Conservation (phyloP, 768 basidiomycete genomes). For the Macrolepiota dolichaula region DNA sequence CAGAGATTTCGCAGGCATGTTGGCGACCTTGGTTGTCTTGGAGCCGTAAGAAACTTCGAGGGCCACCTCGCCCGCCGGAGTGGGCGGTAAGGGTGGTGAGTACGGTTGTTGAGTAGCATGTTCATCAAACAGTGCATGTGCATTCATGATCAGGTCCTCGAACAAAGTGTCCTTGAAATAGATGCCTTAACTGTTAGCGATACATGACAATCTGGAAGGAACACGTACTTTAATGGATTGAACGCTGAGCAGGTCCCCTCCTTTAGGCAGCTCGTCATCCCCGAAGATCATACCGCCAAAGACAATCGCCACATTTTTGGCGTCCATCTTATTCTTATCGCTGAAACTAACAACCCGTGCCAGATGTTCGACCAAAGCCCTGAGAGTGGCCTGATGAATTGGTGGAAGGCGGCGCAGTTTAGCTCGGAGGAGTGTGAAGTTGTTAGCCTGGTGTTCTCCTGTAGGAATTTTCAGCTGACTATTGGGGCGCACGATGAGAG, state of each 20-base stretch:
- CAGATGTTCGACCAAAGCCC: conserved; percentile 79
- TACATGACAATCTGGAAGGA: neutral
- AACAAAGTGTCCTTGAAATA: conserved; percentile 50
- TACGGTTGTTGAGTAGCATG: conserved; percentile 24
- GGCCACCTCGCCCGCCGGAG: conserved; percentile 61
- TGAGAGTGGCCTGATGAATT: conserved; percentile 84
- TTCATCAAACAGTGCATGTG: conserved; percentile 68
- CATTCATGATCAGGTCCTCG: conserved; percentile 81
- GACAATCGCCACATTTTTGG: conserved; percentile 88
- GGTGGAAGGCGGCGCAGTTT: conserved; percentile 82
- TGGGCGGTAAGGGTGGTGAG: conserved; percentile 73
- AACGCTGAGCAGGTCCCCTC: conserved; percentile 72
- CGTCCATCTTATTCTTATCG: conserved; percentile 90
- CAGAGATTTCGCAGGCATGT: conserved; percentile 32
- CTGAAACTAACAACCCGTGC: conserved; percentile 61
- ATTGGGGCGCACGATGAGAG: neutral
- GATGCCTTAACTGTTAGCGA: neutral
- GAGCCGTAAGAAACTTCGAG: conserved; percentile 65
- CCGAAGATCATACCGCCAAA: conserved; percentile 89
- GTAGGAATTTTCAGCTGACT: conserved; percentile 6
- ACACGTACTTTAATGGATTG: conserved; percentile 65
- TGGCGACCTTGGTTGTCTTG: conserved; percentile 62
- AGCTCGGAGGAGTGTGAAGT: conserved; percentile 76
- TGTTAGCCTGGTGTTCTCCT: conserved; percentile 72
- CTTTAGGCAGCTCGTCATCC: conserved; percentile 84